Evolutionary conservation across 2,329 filamentous ascomycete genomes (phyloP).

Genomic region (Paracamarosporium sp.): DNA sequence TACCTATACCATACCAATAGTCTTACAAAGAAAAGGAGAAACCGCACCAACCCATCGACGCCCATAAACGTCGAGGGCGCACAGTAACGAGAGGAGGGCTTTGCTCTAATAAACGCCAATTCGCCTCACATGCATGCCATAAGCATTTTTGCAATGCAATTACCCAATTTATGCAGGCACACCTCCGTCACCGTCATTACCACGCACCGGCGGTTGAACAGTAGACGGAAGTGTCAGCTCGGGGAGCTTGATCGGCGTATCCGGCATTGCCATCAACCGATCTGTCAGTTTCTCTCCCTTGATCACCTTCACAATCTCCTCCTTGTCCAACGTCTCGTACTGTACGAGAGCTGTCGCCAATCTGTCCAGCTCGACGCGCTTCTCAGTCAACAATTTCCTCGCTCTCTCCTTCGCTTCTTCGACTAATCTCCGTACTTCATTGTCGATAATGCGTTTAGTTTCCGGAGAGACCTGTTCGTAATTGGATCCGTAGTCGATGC

Average conservation of each 20-base stretch:
- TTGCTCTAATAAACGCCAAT: slow-evolving; percentile 16
- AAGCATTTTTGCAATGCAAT: background rate
- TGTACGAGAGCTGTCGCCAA: slow-evolving; percentile 89
- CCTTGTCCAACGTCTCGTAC: slow-evolving; percentile 89
- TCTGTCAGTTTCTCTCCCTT: slow-evolving; percentile 80
- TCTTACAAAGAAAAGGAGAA: slow-evolving; percentile 9
- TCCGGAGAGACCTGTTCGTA: slow-evolving; percentile 84
- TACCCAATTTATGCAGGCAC: slow-evolving; percentile 24
- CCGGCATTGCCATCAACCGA: slow-evolving; percentile 66
- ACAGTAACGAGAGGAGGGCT: slow-evolving; percentile 5
- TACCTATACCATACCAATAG: slow-evolving; percentile 7
- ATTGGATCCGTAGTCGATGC: slow-evolving; percentile 83
- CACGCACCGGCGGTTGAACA: slow-evolving; percentile 25
- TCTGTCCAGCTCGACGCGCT: slow-evolving; percentile 83
- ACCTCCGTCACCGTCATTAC: slow-evolving; percentile 21
- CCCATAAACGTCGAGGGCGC: background rate
- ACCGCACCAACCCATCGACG: background rate
- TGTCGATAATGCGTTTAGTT: slow-evolving; percentile 86
- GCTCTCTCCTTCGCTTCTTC: slow-evolving; percentile 83
- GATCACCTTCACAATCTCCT: slow-evolving; percentile 90
- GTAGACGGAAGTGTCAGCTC: slow-evolving; percentile 43
- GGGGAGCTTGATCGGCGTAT: slow-evolving; percentile 73
- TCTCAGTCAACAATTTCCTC: slow-evolving; percentile 71
- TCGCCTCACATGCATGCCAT: slow-evolving; percentile 17
- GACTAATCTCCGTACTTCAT: slow-evolving; percentile 83